Base-by-base conservation (phyloP, 1,284 basidiomycete species). In the Apiotrichum siamense region DNA sequence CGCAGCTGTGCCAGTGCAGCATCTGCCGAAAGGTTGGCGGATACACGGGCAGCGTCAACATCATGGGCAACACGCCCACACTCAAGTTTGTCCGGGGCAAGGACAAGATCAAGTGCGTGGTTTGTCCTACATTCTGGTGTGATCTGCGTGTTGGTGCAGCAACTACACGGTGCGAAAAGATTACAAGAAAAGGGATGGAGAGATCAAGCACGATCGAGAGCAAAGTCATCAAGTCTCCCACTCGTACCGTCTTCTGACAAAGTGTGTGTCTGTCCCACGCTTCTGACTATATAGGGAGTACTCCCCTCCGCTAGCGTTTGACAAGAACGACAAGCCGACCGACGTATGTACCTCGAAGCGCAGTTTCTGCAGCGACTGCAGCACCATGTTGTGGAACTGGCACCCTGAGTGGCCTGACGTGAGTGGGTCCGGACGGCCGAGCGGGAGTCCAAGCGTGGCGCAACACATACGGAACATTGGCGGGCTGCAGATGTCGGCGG, bases 1-100 rank as follows among this genome's bases (percentile, higher is more conserved):
- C 11, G 26, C 47, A 68, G 66, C 23, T 70, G 12, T 74, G 72
- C 52, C 68, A 69, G 56, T 75, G 73, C 52, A 66, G 65, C 38
- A 73, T 75, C 57, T 75, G 73, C 51, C 64, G 73, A 27, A 75
- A 75, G 51, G 60, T 61, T 4, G 71, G 71, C 15, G 73, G 73
- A 10, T 75, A 73, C 58, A 70, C 71, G 66, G 73, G 73, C 38
- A 65, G 63, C 42, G 59, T 67, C 39, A 70, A 72, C 50, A 70
- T 71, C 41, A 72, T 75, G 73, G 73, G 73, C 23, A 69, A 73
- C 46, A 64, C 58, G 37, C 52, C 63, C n/a, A 69, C 68, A 17
- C 59, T 73, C 45, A 67, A 70, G 29, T 61, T 73, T 37, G 43
- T 64, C 10, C 57, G 64, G 15, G 73, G 73, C 20, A 61, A 73